These are phyloP conservation scores for Durotheca rogersii DNA, from an alignment of 495 filamentous ascomycete genomes.

Conservation along the genomic window DNA sequence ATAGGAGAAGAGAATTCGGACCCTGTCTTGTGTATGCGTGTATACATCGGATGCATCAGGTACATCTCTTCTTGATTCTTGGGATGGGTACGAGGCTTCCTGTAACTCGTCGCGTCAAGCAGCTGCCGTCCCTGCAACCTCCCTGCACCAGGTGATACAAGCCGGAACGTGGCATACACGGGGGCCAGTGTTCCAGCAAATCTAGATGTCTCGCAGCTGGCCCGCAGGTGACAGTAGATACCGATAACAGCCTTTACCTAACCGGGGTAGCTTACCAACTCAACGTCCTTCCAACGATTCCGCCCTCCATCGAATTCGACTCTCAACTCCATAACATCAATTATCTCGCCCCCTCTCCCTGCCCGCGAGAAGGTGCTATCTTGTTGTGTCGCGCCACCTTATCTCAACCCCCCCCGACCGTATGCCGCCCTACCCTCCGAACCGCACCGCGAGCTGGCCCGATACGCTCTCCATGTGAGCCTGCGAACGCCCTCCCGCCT, in stretches of 20 bases:
- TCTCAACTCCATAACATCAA: background rate
- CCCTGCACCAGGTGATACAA: no score
- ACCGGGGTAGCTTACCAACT: constrained; percentile 21
- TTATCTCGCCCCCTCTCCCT: no score
- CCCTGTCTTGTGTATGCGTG: no score
- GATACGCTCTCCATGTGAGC: constrained; percentile 34
- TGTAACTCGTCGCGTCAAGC: no score
- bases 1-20: no score
- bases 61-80: no score
- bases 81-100: no score
- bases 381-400: background rate
- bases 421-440: background rate
- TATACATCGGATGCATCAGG: no score
- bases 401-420: background rate
- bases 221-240: constrained; percentile 20
- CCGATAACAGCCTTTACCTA: background rate
- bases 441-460: background rate
- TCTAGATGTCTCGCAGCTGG: constrained; percentile 1
- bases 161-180: no score
- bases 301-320: background rate
- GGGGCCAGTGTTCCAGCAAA: background rate
- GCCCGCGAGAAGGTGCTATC: no score
- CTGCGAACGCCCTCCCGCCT: constrained; percentile 24
- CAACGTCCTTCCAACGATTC: constrained; percentile 1
- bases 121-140: no score